Evolutionary conservation across 202 grass and related monocot species (phyloP).

Genomic region (Eragrostis tef): DNA sequence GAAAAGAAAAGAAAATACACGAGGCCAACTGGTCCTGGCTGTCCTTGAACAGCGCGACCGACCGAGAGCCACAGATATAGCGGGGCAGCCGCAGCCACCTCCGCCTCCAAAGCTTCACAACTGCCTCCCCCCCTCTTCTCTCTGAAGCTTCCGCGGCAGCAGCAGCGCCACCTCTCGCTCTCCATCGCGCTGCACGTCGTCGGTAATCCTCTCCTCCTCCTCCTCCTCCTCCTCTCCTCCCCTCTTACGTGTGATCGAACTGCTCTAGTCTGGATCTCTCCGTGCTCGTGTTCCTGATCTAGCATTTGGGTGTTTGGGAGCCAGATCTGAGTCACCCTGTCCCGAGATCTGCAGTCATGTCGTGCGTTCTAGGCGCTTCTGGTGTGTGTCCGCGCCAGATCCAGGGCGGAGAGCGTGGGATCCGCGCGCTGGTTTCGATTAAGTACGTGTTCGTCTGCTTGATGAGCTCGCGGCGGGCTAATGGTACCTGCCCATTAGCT

Average conservation of each 20-base stretch:
- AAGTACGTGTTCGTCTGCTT: not conserved
- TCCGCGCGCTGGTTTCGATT: not conserved
- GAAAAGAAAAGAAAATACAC: not conserved
- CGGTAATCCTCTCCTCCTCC: not conserved
- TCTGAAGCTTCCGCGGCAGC: not conserved
- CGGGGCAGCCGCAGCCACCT: not conserved
- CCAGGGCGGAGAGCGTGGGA: not conserved
- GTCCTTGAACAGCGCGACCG: not conserved
- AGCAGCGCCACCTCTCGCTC: not conserved
- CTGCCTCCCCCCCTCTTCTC: not conserved
- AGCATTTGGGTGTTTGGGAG: not conserved
- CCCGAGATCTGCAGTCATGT: not conserved
- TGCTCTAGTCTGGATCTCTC: not conserved
- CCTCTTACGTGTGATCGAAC: not conserved
- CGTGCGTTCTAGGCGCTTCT: not conserved
- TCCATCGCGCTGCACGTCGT: not conserved
- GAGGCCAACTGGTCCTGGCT: not conserved
- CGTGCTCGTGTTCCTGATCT: not conserved
- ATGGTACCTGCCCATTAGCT: not conserved
- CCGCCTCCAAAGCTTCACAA: not conserved
- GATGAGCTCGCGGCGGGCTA: not conserved
- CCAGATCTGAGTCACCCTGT: constrained; percentile 12
- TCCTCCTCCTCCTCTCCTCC: not conserved
- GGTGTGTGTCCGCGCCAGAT: not conserved
- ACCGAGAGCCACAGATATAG: constrained; percentile 33